These are phyloP conservation scores for Chaetothyriales sp. DNA, from an alignment of 2,329 filamentous ascomycete genomes.

Conservation along the genomic window DNA sequence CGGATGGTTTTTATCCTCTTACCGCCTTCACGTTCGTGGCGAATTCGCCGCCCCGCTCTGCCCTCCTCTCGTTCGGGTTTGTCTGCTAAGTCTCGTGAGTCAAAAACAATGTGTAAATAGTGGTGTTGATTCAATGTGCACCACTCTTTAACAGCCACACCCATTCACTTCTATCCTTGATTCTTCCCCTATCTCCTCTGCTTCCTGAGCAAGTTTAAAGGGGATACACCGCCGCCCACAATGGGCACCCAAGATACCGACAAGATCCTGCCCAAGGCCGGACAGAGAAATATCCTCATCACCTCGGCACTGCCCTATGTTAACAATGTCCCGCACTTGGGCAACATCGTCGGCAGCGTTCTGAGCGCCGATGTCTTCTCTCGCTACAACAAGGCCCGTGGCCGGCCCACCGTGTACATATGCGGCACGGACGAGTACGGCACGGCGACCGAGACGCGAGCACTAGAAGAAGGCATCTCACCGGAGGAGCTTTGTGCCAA, in stretches of 20 bases:
- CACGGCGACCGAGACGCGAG: constrained; percentile 90
- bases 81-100: background rate
- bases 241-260: constrained; percentile 13
- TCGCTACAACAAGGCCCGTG: constrained; percentile 62
- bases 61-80: background rate
- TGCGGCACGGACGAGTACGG: constrained; percentile 92
- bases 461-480: constrained; percentile 71
- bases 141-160: no score
- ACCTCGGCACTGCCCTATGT: constrained; percentile 86
- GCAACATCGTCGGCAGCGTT: constrained; percentile 77
- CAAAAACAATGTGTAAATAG: background rate
- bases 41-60: background rate
- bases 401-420: constrained; percentile 66
- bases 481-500: constrained; percentile 80
- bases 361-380: constrained; percentile 80
- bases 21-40: no score
- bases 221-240: background rate
- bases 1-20: no score
- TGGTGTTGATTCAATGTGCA: no score
- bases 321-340: constrained; percentile 63
- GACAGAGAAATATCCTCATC: constrained; percentile 76
- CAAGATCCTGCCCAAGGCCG: constrained; percentile 50
- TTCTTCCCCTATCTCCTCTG: background rate
- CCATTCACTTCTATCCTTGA: no score
- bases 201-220: background rate